Conservation (phyloP, 2,329 filamentous ascomycete species). For the Beauveria rudraprayagi region DNA sequence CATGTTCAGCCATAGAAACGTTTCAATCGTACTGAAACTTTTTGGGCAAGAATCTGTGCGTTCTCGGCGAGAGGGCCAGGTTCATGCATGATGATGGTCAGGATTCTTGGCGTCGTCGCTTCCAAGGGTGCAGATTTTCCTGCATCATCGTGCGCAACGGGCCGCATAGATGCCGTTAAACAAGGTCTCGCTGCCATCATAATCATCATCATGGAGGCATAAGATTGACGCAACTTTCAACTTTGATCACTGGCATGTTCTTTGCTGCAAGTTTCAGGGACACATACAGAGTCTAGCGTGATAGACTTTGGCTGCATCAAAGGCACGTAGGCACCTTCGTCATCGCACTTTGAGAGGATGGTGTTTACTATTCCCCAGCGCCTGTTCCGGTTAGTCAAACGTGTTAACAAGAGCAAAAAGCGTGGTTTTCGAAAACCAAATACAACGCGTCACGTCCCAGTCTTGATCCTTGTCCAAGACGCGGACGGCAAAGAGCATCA, state of each 20-base stretch:
- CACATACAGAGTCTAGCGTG: background rate
- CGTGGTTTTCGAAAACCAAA: too few relatives aligned
- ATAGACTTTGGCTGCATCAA: too few relatives aligned
- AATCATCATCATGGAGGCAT: background rate
- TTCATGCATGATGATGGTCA: background rate
- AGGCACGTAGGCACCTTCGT: too few relatives aligned
- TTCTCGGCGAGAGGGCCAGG: background rate
- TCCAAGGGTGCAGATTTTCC: background rate
- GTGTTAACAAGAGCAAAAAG: background rate
- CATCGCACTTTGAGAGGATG: background rate
- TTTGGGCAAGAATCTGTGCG: background rate
- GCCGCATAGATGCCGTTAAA: background rate
- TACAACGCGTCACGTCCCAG: too few relatives aligned
- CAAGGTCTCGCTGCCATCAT: background rate
- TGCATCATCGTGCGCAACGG: background rate
- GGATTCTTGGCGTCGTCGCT: background rate
- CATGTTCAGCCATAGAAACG: too few relatives aligned
- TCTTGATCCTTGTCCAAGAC: too few relatives aligned
- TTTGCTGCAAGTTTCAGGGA: too few relatives aligned
- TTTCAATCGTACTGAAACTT: too few relatives aligned
- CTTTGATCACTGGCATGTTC: background rate
- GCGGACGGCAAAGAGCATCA: too few relatives aligned
- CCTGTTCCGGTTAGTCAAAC: background rate
- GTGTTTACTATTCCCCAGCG: background rate
- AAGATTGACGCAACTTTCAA: background rate